Base-by-base conservation (phyloP, 2,329 filamentous ascomycete species). In the Colletotrichum ledebouriae region DNA sequence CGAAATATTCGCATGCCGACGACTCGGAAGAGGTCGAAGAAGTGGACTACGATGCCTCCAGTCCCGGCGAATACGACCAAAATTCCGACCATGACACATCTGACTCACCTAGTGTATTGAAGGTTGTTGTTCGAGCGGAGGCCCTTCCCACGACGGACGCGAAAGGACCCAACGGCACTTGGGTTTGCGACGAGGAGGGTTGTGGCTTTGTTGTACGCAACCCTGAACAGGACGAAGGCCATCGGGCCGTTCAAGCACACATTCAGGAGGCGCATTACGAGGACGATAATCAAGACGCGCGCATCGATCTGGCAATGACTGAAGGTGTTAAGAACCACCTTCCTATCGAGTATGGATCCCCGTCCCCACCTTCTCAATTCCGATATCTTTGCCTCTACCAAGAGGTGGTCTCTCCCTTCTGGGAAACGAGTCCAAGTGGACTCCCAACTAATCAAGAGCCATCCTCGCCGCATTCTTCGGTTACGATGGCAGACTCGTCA, bases 131-230 rank as follows among this genome's bases (percentile, higher is more conserved):
- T 10, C 81, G 81, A 29, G 80, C 85, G 5, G 85, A 88, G 62
- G 82, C 78, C 55, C 72, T 87, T 11, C 86, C 85, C 0, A 83
- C 84, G 4, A 78, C 80, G 7, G 78, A 76, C 3, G 83, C 87
- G 0, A 81, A 83, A 39, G 89, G 87, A 0, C 86, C 88, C 0
- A 83, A 88, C 67, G 86, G 90, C 60, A 88, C 88, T 0, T 94
- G 91, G 90, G 81, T 80, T 1, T 94, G 91, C 73, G 85, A 85
- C 4, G 84, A 90, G 69, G 86, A 88, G 11, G 89, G 85, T 25
- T 94, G 91, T 73, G 80, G 80, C 42, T 89, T 89, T 72, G 83
- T 89, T 46, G 87, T 93, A 11, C 89, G 89, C 69, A 85, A 84
- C 2, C 88, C 87, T n/a, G 85, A 88, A 50, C 82, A 86, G 47